Evolutionary conservation across 1,284 basidiomycete genomes (phyloP), one percentile per base, ranked within the genome.

Genomic region (Mrakiaceae sp.): DNA sequence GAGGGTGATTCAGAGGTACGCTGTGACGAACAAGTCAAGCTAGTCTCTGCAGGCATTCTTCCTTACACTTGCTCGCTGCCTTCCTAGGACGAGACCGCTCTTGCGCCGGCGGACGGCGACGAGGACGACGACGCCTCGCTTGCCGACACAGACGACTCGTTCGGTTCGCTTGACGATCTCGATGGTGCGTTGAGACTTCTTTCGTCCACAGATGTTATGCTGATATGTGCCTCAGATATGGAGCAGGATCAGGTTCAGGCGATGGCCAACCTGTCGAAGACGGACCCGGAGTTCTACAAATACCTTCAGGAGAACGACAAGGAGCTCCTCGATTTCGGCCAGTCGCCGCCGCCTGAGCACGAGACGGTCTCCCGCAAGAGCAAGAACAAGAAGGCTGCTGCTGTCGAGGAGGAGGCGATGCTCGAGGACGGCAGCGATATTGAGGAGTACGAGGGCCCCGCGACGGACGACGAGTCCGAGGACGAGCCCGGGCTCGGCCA

Each of bases 271-370:
- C 82, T 98, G 51, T 88, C 88, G 11, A 88, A 95, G 76, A 95
- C 90, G 75, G 96, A 98, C 74, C 95, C 95, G 16, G 95, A 97
- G 72, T 98, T 98, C 79, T 98, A 85, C 86, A 93, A 96, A 76
- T 98, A 96, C 74, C 81, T 98, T 6, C 87, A 96, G 78, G 91
- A 98, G 77, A 95, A 98, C 73, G 95, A 98, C 77, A 79, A 81
- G 64, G 91, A 93, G 63, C 79, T 98, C 46, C 81, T 98, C 5
- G 80, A 90, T 2, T 98, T 98, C 73, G 75, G 66, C 11, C 74
- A 63, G 63, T n/a, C 58, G 3, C 58, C 63, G 16, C 52, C 56
- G 14, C 59, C 60, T 12, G 43, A 64, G 57, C 48, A 60, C 48
- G 51, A 60, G 59, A 50, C 51, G 4, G 42, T 53, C 49, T 56